These are phyloP conservation scores for Rhytidiadelphus loreus DNA, from an alignment of 225 moss, liverwort and hornwort genomes.

Conservation along the genomic window DNA sequence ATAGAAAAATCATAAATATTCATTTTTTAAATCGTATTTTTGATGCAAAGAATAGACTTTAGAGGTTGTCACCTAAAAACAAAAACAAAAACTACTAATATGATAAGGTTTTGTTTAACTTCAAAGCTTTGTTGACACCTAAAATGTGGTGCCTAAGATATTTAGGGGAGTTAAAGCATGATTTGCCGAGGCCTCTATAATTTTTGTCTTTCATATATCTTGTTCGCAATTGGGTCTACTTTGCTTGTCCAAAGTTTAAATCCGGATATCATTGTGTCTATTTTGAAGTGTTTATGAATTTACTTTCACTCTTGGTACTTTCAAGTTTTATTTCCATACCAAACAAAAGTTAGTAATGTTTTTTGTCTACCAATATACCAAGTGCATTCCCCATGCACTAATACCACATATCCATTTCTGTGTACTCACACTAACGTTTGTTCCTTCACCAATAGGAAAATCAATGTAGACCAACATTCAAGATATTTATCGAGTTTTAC, in stretches of 20 bases:
- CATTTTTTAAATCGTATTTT: no score
- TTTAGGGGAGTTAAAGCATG: not conserved
- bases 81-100: no score
- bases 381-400: not conserved
- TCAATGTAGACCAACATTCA: not conserved
- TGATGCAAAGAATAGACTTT: no score
- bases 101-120: no score
- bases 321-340: not conserved
- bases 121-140: no score
- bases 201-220: not conserved
- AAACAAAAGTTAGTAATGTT: not conserved
- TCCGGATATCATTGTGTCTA: not conserved
- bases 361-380: fast-evolving
- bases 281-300: not conserved
- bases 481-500: no score
- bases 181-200: not conserved
- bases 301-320: not conserved
- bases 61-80: no score
- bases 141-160: not conserved
- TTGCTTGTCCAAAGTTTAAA: not conserved
- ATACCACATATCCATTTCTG: not conserved
- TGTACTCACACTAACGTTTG: not conserved
- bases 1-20: no score
- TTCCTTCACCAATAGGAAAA: not conserved
- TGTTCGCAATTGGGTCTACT: not conserved